Percentiles rank a stretch among this genome's conserved stretches.
phyloP scores from a whole-genome alignment of 768 basidiomycete genomes.

The Dictyophora rubrovolvata region DNA sequence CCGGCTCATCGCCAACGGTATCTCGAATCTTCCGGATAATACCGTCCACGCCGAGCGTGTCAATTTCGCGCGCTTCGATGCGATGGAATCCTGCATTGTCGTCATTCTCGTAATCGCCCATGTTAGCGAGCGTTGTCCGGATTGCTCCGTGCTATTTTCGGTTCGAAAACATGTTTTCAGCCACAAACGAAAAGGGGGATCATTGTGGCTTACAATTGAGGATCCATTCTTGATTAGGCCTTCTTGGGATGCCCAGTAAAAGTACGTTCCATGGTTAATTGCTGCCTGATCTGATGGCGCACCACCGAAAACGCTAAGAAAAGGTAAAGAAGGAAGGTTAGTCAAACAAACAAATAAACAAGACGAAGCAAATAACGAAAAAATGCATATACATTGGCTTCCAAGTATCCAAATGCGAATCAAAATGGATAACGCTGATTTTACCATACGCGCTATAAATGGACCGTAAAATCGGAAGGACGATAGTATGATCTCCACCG shows the following conservation, averaged over 20 bases:
- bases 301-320: constrained; percentile 50
- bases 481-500: constrained; percentile 85
- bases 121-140: constrained; percentile 70
- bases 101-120: constrained; percentile 69
- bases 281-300: constrained; percentile 62
- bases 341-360: too few relatives aligned
- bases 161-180: not conserved
- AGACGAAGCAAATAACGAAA: not conserved
- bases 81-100: constrained; percentile 70
- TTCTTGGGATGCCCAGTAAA: constrained; percentile 80
- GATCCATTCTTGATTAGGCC: constrained; percentile 69
- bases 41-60: constrained; percentile 63
- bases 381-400: constrained; percentile 1
- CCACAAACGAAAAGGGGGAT: not conserved
- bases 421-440: constrained; percentile 79
- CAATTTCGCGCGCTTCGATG: constrained; percentile 79
- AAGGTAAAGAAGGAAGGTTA: constrained; percentile 37
- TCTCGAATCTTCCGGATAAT: constrained; percentile 75
- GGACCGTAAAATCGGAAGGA: constrained; percentile 56
- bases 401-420: constrained; percentile 51
- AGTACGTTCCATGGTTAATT: constrained; percentile 85
- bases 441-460: constrained; percentile 69
- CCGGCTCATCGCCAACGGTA: constrained; percentile 63
- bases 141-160: constrained; percentile 72
- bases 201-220: constrained; percentile 66